phyloP scores from a whole-genome alignment of 106 monocot genomes.

The Apostasia shenzhenica region DNA sequence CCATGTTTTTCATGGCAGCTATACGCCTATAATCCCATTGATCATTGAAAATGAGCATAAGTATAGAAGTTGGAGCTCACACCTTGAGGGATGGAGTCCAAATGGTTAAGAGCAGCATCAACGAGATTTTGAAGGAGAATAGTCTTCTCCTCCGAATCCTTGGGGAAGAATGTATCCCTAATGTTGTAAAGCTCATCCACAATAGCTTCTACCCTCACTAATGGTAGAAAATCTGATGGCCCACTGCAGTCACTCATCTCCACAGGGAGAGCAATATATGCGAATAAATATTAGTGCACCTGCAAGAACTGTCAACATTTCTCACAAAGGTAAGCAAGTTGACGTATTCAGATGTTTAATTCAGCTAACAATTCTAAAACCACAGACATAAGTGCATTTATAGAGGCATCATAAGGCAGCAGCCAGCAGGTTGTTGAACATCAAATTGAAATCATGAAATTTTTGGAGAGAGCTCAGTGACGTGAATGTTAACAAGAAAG shows the following conservation, averaged over 20 bases:
- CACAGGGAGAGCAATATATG: background rate
- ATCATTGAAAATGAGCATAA: too few relatives aligned
- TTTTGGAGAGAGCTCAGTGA: too few relatives aligned
- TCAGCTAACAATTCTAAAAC: too few relatives aligned
- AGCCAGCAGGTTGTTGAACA: too few relatives aligned
- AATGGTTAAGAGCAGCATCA: constrained; percentile 51
- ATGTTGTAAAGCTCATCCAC: constrained; percentile 67
- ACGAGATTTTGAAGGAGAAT: constrained; percentile 41
- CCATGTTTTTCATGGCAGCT: background rate
- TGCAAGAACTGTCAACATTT: too few relatives aligned
- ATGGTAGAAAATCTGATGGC: background rate
- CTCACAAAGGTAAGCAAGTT: too few relatives aligned
- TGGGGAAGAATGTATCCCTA: constrained; percentile 75
- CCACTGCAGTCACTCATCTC: background rate
- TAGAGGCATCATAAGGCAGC: too few relatives aligned
- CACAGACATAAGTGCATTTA: too few relatives aligned
- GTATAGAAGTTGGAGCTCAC: background rate
- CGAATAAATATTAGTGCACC: too few relatives aligned
- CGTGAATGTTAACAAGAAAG: too few relatives aligned
- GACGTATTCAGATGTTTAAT: too few relatives aligned
- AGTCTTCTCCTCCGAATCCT: constrained; percentile 40
- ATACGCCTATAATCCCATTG: background rate
- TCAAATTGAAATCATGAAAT: too few relatives aligned
- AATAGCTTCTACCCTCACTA: constrained; percentile 29
- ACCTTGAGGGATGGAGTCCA: constrained; percentile 67